Percentiles rank a stretch among this genome's conserved stretches.
These are phyloP conservation scores for Stagonosporopsis tanaceti DNA, from an alignment of 2,329 filamentous ascomycete species.

Conservation along the genomic window DNA sequence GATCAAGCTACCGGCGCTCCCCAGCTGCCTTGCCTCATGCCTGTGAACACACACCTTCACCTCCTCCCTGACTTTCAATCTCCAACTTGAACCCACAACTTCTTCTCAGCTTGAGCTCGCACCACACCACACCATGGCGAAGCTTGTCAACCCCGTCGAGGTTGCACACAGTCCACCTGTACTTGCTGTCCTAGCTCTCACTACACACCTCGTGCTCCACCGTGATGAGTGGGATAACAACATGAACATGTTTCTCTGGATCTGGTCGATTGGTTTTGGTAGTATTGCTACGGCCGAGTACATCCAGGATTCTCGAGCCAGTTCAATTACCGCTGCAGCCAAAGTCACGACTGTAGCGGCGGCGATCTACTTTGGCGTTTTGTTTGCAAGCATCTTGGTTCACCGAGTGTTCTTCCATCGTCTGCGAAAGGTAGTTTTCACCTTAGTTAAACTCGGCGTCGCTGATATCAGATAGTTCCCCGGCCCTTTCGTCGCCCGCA, in stretches of 20 bases:
- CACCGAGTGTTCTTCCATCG: constrained; percentile 54
- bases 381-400: constrained; percentile 46
- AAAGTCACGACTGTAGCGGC: constrained; percentile 21
- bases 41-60: not conserved
- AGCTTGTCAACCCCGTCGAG: constrained; percentile 14
- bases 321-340: constrained; percentile 21
- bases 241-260: constrained; percentile 23
- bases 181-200: constrained; percentile 31
- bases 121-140: constrained; percentile 8
- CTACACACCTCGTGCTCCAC: constrained; percentile 34
- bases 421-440: constrained; percentile 36
- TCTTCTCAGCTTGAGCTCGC: not conserved
- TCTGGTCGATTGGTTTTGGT: constrained; percentile 29
- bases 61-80: not conserved
- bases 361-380: constrained; percentile 31
- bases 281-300: constrained; percentile 30
- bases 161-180: constrained; percentile 32
- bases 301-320: constrained; percentile 17
- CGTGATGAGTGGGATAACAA: constrained; percentile 37
- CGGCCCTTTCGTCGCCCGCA: constrained; percentile 48
- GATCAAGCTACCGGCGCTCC: not conserved
- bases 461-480: constrained; percentile 39
- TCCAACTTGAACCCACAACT: too few species aligned
- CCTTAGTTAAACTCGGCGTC: too few species aligned
- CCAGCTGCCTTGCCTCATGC: not conserved